phyloP scores from a whole-genome alignment of 495 filamentous ascomycete genomes.

The Terfezia claveryi region DNA sequence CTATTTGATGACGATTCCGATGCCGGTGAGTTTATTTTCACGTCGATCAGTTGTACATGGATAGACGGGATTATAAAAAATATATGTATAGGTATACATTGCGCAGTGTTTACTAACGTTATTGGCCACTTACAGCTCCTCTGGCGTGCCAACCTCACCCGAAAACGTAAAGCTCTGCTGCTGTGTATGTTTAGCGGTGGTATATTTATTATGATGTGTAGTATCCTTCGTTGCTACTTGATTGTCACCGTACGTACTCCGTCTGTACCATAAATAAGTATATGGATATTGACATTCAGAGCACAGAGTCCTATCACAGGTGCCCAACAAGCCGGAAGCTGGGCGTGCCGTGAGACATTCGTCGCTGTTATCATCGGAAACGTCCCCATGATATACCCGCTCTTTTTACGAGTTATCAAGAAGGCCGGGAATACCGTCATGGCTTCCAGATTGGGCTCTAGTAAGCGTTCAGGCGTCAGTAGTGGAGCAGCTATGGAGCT shows the following conservation, averaged over 20 bases:
- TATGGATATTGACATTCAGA: no score
- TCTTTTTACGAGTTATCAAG: constrained; percentile 13
- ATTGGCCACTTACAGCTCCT: constrained; percentile 24
- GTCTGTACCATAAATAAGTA: no score
- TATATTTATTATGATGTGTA: constrained; percentile 35
- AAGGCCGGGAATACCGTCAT: not conserved
- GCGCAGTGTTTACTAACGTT: not conserved
- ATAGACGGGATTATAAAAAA: no score
- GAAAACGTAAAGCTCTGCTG: constrained; percentile 30
- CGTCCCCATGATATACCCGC: constrained; percentile 36
- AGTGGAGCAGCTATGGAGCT: not conserved
- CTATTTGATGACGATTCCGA: constrained; percentile 33
- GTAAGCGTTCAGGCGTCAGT: not conserved
- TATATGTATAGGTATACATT: no score
- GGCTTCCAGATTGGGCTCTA: not conserved
- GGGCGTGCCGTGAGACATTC: constrained; percentile 43
- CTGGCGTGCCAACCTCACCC: constrained; percentile 29
- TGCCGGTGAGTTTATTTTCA: constrained; percentile 23
- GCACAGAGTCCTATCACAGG: constrained; percentile 18
- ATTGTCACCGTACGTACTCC: constrained; percentile 29
- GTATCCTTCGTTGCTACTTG: constrained; percentile 35
- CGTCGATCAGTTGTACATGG: constrained; percentile 1
- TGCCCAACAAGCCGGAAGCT: constrained; percentile 23
- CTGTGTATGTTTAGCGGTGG: constrained; percentile 37
- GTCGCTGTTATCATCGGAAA: constrained; percentile 38